Percentiles rank a stretch among this genome's conserved stretches.
Conservation (phyloP, 2,329 filamentous ascomycete genomes). For the Talaromyces verruculosus region DNA sequence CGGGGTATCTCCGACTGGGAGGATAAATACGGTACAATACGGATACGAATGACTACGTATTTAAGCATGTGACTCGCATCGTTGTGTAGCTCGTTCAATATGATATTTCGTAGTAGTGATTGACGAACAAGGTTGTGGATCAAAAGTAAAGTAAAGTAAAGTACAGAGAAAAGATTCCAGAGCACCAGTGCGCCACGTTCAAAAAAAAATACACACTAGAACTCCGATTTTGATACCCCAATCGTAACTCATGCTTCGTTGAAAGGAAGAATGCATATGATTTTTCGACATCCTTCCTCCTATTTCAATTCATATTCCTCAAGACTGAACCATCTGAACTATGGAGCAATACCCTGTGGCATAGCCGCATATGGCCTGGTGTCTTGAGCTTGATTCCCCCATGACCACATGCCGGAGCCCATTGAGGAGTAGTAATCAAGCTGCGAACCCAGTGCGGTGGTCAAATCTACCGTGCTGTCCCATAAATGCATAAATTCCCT, state of each 20-base stretch:
- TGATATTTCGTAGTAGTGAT: background rate
- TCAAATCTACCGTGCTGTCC: slow-evolving; percentile 19
- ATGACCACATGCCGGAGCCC: slow-evolving; percentile 21
- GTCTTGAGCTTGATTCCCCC: slow-evolving; percentile 8
- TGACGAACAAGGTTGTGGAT: background rate
- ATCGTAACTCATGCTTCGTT: slow-evolving; percentile 4
- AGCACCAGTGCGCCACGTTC: background rate
- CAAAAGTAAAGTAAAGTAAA: background rate
- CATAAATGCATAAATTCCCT: slow-evolving; percentile 21
- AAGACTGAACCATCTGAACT: background rate
- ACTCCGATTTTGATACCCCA: background rate
- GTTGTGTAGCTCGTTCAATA: background rate
- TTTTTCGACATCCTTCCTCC: background rate
- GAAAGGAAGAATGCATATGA: background rate
- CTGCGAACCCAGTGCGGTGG: slow-evolving; percentile 18
- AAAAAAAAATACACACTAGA: background rate
- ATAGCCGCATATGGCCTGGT: slow-evolving; percentile 10
- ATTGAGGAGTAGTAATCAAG: slow-evolving; percentile 18
- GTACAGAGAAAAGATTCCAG: background rate
- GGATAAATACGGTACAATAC: slow-evolving; percentile 7
- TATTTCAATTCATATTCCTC: background rate
- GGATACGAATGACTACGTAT: background rate
- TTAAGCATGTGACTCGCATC: slow-evolving; percentile 1
- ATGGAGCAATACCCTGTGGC: slow-evolving; percentile 11
- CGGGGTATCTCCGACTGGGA: background rate